Evolutionary conservation across 1,284 basidiomycete species (phyloP).

Genomic region (Hypsizygus ulmarius): DNA sequence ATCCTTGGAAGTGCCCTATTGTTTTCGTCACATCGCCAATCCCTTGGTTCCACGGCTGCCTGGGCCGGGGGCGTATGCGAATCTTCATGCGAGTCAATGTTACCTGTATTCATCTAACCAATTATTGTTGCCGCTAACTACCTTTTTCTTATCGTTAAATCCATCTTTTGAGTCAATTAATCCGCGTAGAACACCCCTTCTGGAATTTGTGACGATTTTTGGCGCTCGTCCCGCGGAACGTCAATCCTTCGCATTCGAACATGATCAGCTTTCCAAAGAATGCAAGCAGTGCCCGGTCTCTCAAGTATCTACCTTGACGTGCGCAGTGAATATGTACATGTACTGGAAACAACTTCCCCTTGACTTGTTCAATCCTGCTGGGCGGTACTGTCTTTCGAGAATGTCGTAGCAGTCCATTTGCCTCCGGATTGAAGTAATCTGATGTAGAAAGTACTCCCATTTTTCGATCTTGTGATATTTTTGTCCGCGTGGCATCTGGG

Average conservation of each 20-base stretch:
- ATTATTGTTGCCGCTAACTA: constrained; percentile 41
- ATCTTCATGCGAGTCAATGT: constrained; percentile 8
- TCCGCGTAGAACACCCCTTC: constrained; percentile 26
- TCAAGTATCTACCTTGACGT: too few species aligned
- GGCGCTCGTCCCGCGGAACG: constrained; percentile 11
- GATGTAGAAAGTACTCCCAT: constrained; percentile 7
- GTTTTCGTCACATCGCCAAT: constrained; percentile 24
- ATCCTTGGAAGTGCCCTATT: constrained; percentile 25
- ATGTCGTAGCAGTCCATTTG: background rate
- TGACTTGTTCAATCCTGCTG: background rate
- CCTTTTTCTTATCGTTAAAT: constrained; percentile 23
- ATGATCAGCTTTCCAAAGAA: background rate
- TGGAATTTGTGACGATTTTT: constrained; percentile 17
- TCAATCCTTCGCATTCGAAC: constrained; percentile 3
- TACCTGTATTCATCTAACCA: constrained; percentile 27
- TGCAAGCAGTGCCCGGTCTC: background rate
- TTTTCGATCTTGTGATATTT: constrained; percentile 20
- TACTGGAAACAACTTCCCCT: too few species aligned
- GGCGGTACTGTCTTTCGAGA: background rate
- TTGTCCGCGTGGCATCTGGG: constrained; percentile 21
- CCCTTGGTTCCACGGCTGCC: constrained; percentile 11
- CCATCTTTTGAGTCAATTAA: constrained; percentile 4
- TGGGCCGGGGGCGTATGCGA: constrained; percentile 14
- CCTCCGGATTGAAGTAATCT: background rate
- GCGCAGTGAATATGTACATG: too few species aligned